phyloP scores from a whole-genome alignment of 768 basidiomycete species.

The Suillus subluteus region DNA sequence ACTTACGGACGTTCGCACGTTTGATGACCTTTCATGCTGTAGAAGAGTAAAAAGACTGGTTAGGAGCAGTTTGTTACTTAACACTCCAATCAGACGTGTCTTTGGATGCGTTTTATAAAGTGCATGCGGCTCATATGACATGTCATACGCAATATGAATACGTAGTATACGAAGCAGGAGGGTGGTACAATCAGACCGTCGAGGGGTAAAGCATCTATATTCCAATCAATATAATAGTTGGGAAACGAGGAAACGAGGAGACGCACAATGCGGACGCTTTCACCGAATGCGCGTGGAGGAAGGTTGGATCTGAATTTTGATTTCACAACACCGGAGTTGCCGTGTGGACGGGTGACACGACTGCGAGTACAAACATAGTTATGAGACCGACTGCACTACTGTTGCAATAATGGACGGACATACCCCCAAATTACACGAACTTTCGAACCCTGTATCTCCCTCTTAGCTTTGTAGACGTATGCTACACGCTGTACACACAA shows the following conservation, averaged over 20 bases:
- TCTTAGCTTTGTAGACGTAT: constrained; percentile 97
- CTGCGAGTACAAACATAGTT: constrained; percentile 38
- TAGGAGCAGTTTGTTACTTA: background rate
- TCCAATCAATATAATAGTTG: constrained; percentile 6
- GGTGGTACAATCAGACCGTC: constrained; percentile 56
- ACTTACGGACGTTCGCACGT: background rate
- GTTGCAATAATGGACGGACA: constrained; percentile 30
- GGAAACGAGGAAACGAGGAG: constrained; percentile 7
- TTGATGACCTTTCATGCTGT: background rate
- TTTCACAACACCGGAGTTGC: constrained; percentile 94
- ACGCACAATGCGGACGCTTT: constrained; percentile 87
- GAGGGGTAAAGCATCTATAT: constrained; percentile 91
- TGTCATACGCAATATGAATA: constrained; percentile 24
- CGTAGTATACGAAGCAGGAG: constrained; percentile 25
- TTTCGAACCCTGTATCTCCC: constrained; percentile 92
- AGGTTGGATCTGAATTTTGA: constrained; percentile 96
- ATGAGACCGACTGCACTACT: background rate
- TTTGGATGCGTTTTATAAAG: constrained; percentile 9
- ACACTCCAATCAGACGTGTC: constrained; percentile 1
- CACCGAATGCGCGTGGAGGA: constrained; percentile 93
- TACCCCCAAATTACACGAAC: constrained; percentile 99
- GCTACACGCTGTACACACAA: constrained; percentile 75
- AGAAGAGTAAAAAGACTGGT: background rate
- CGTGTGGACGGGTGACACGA: constrained; percentile 92
- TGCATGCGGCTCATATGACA: constrained; percentile 29